A percentile compares a stretch with the other conserved stretches of the same genome.
Conservation (phyloP, 2,329 filamentous ascomycete genomes). For the Samsoniella hepiali region DNA sequence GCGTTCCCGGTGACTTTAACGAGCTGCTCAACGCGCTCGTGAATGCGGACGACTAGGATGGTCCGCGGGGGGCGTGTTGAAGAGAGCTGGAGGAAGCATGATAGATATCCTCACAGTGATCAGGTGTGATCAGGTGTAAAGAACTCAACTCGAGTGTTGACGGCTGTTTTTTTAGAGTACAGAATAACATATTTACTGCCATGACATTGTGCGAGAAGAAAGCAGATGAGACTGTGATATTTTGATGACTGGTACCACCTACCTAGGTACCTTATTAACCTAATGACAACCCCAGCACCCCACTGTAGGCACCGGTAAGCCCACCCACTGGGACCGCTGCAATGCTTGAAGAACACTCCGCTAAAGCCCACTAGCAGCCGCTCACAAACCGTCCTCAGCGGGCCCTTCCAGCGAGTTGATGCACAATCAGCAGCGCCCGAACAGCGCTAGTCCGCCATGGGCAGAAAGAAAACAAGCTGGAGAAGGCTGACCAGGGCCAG, state of each 20-base stretch:
- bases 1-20: slow-evolving; percentile 43
- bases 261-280: too few species aligned
- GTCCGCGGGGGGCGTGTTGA: not conserved
- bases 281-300: too few species aligned
- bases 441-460: slow-evolving; percentile 9
- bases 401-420: not conserved
- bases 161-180: not conserved
- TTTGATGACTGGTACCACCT: too few species aligned
- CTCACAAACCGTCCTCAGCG: not conserved
- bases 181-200: not conserved
- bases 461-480: slow-evolving; percentile 14
- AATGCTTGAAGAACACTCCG: not conserved
- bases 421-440: slow-evolving; percentile 4
- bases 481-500: not conserved
- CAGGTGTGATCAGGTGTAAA: not conserved
- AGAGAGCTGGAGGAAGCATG: not conserved
- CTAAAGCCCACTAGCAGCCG: not conserved
- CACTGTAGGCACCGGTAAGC: too few species aligned
- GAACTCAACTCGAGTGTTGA: not conserved
- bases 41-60: slow-evolving; percentile 20
- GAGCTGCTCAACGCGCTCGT: slow-evolving; percentile 35
- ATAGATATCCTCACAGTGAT: not conserved
- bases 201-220: not conserved
- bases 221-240: too few species aligned
- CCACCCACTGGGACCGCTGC: not conserved